Evolutionary conservation across 768 basidiomycete genomes (phyloP).

Genomic region (Trametes gibbosa): DNA sequence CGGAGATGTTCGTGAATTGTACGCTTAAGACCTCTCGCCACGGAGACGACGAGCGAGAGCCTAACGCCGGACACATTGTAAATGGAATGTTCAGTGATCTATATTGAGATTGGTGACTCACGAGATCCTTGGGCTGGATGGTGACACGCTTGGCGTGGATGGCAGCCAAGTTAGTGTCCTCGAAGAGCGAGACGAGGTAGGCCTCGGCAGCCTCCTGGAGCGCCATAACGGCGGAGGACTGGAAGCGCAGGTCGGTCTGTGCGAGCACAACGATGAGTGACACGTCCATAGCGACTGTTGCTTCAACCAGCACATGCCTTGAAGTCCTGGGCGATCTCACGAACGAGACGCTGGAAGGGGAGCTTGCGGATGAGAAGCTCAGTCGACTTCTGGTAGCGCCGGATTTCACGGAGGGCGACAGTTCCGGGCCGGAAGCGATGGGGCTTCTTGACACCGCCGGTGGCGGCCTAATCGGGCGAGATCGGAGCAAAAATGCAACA

Average conservation of each 20-base stretch:
- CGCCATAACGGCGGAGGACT: constrained; percentile 88
- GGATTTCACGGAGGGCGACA: constrained; percentile 98
- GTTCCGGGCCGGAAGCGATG: constrained; percentile 97
- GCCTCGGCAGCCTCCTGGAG: constrained; percentile 86
- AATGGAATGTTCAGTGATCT: neutral
- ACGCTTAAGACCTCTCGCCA: constrained; percentile 66
- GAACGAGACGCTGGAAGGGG: constrained; percentile 97
- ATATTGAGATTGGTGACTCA: constrained; percentile 30
- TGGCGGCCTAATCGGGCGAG: constrained; percentile 34
- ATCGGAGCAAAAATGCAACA: constrained; percentile 7
- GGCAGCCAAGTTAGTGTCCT: constrained; percentile 82
- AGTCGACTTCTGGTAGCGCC: constrained; percentile 98
- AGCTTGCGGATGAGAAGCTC: constrained; percentile 99
- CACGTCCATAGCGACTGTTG: constrained; percentile 59
- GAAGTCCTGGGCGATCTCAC: constrained; percentile 92
- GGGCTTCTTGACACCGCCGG: constrained; percentile 98
- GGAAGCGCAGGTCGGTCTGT: constrained; percentile 82
- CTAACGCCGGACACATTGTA: neutral
- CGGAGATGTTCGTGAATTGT: neutral
- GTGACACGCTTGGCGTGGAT: constrained; percentile 87
- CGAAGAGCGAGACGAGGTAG: constrained; percentile 75
- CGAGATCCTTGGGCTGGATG: constrained; percentile 84
- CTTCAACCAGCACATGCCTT: constrained; percentile 47
- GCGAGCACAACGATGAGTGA: constrained; percentile 1
- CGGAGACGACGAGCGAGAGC: constrained; percentile 76